These are phyloP conservation scores for Nicotiana sylvestris DNA, from an alignment of 257 asterid species.

Conservation along the genomic window DNA sequence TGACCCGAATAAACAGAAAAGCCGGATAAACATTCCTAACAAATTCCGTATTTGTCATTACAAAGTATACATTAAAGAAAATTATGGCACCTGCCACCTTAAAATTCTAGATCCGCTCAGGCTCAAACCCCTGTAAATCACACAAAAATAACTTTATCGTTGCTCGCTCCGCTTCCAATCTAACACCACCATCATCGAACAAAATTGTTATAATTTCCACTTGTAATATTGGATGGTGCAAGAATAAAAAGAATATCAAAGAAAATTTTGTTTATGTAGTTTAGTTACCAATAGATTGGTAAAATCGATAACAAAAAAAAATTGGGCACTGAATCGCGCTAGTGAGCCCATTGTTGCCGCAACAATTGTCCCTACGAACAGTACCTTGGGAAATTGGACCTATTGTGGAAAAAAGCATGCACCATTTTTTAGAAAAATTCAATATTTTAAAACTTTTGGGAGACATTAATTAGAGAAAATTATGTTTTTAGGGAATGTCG, in stretches of 20 bases:
- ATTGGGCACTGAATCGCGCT: conserved; percentile 17
- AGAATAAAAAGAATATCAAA: background rate
- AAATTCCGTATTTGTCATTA: no score
- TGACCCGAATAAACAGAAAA: no score
- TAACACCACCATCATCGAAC: no score
- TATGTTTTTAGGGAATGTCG: background rate
- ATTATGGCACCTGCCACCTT: no score
- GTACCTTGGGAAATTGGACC: conserved; percentile 3
- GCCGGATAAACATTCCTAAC: no score
- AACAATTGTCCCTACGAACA: background rate
- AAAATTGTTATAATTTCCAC: background rate
- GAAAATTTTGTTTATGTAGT: background rate
- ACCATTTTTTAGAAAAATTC: background rate
- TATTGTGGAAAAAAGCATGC: background rate
- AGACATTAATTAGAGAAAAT: background rate
- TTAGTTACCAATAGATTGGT: background rate
- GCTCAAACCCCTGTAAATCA: no score
- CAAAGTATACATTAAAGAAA: no score
- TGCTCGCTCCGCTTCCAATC: no score
- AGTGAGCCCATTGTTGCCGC: conserved; percentile 6
- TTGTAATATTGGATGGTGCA: background rate
- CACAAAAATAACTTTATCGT: no score
- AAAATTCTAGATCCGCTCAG: no score
- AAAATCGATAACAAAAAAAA: background rate
- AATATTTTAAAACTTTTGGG: background rate